Conservation (phyloP, 768 basidiomycete species). For the Polyporus arcularius region DNA sequence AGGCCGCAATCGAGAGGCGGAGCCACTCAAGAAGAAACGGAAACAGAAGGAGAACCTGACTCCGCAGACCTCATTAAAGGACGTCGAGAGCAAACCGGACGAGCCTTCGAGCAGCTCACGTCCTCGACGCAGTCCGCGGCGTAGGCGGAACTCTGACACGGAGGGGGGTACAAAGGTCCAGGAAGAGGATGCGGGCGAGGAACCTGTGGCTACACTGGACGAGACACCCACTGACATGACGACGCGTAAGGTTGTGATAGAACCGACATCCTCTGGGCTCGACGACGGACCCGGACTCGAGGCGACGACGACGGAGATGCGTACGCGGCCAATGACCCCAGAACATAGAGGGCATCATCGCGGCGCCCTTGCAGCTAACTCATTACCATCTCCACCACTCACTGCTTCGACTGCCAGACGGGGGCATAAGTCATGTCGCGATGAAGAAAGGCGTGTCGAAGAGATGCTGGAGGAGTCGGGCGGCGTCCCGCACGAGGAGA, state of each 20-base stretch:
- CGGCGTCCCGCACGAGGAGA: neutral
- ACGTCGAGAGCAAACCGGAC: neutral
- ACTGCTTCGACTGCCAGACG: neutral
- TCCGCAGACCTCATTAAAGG: neutral
- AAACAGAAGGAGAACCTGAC: conserved; percentile 21
- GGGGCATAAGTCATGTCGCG: neutral
- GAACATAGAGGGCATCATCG: neutral
- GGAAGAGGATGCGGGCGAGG: neutral
- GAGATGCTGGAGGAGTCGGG: neutral
- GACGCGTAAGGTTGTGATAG: no score
- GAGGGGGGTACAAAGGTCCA: neutral
- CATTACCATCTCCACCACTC: conserved; percentile 12
- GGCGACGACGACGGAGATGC: neutral
- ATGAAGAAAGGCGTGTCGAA: neutral
- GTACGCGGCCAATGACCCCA: neutral
- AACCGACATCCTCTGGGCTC: no score
- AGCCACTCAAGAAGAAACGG: conserved; percentile 15
- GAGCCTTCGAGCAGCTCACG: neutral
- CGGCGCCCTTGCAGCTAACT: neutral
- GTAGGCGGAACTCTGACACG: neutral
- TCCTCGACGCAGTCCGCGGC: neutral
- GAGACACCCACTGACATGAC: no score
- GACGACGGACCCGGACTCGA: no score
- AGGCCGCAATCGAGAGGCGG: neutral
- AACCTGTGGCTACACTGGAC: no score